These are phyloP conservation scores for Meyerozyma elateridarum DNA, from an alignment of 1,139 yeast genomes.

Conservation along the genomic window DNA sequence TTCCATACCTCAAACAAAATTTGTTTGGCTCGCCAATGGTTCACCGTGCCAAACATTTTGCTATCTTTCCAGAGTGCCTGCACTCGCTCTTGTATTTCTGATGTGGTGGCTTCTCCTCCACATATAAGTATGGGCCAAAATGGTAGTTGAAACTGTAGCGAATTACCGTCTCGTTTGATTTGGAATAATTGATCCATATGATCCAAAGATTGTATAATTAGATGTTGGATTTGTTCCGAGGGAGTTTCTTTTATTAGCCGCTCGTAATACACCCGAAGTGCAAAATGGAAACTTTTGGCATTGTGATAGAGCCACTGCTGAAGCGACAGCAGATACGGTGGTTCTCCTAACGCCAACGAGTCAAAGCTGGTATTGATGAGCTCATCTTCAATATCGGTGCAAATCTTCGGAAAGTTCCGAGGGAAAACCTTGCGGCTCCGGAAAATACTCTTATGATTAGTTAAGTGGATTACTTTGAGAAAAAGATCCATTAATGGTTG, in stretches of 20 bases:
- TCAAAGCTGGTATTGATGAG: constrained; percentile 41
- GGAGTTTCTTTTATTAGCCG: constrained; percentile 40
- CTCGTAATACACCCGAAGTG: constrained; percentile 40
- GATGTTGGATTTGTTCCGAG: constrained; percentile 26
- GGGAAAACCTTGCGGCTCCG: constrained; percentile 42
- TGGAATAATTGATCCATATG: constrained; percentile 28
- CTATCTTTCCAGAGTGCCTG: constrained; percentile 27
- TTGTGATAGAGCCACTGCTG: constrained; percentile 39
- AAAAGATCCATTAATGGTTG: constrained; percentile 39
- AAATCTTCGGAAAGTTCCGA: constrained; percentile 49
- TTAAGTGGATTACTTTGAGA: constrained; percentile 40
- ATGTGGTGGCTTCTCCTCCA: constrained; percentile 39
- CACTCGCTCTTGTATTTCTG: constrained; percentile 22
- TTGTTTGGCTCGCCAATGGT: constrained; percentile 54
- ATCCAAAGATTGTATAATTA: constrained; percentile 26
- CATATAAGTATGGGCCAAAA: constrained; percentile 49
- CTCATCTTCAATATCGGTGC: constrained; percentile 51
- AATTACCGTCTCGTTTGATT: constrained; percentile 10
- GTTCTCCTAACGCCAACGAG: constrained; percentile 35
- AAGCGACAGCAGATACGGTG: constrained; percentile 22
- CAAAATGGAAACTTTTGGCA: constrained; percentile 37
- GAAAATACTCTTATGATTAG: constrained; percentile 52
- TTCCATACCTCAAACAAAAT: constrained; percentile 50
- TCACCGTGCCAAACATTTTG: constrained; percentile 18
- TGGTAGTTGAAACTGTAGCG: constrained; percentile 25